Evolutionary conservation across 163 green algal genomes (phyloP).

Genomic region (Chlamydomonas reinhardtii): DNA sequence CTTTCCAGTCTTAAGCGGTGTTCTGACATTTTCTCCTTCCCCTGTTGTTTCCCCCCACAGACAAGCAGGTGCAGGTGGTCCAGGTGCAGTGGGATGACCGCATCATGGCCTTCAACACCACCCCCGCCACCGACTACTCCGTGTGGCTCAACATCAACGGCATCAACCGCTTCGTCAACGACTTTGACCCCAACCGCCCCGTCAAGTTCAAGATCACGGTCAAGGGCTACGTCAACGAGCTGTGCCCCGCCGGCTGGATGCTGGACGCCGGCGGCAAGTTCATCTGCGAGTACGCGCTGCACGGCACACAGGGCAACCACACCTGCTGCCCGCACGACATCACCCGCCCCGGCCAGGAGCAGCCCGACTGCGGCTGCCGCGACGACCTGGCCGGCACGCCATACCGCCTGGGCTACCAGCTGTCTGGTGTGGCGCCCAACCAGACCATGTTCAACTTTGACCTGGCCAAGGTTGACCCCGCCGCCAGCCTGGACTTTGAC

Average conservation of each 20-base stretch:
- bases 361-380: conserved; percentile 50
- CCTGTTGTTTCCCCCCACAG: background rate
- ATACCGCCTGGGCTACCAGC: conserved; percentile 56
- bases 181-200: conserved; percentile 46
- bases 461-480: conserved; percentile 40
- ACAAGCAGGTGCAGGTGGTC: conserved; percentile 49
- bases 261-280: background rate
- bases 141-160: conserved; percentile 62
- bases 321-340: conserved; percentile 59
- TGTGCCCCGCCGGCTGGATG: conserved; percentile 29
- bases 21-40: no score
- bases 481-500: background rate
- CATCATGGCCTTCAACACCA: conserved; percentile 58
- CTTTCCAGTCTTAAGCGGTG: no score
- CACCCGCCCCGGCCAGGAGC: background rate
- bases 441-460: conserved; percentile 54
- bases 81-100: conserved; percentile 51
- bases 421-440: background rate
- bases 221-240: conserved; percentile 31
- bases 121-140: conserved; percentile 36
- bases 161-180: conserved; percentile 58
- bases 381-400: conserved; percentile 51
- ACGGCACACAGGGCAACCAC: conserved; percentile 50
- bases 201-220: conserved; percentile 32
- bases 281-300: conserved; percentile 56